Conservation (phyloP, 768 basidiomycete genomes). For the Tulasnella sp. region DNA sequence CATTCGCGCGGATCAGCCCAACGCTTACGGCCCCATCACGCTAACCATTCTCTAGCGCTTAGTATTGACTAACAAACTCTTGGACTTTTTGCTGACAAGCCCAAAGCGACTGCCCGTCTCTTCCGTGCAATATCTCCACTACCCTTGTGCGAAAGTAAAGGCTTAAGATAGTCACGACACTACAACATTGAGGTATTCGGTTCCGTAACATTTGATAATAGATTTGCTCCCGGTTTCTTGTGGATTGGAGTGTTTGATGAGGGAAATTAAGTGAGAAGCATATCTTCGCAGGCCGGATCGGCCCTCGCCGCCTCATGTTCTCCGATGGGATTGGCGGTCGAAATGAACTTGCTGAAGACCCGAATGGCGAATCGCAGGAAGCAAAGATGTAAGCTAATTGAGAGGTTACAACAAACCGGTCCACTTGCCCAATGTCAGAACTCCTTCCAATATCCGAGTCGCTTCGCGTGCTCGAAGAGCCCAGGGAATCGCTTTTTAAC, state of each 20-base stretch:
- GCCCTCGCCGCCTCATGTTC: background rate
- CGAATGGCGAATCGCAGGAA: background rate
- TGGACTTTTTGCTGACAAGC: background rate
- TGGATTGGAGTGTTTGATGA: background rate
- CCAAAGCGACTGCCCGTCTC: background rate
- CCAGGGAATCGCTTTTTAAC: background rate
- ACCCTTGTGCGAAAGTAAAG: background rate
- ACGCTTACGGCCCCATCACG: background rate
- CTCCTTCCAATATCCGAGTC: background rate
- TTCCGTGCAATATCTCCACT: background rate
- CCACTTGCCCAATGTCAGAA: background rate
- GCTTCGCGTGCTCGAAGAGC: background rate
- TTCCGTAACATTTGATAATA: background rate
- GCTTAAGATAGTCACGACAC: too few relatives aligned
- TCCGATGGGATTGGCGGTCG: background rate
- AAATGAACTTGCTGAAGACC: background rate
- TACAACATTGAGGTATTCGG: too few relatives aligned
- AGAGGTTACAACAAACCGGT: background rate
- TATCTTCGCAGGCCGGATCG: too few relatives aligned
- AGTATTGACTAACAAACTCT: background rate
- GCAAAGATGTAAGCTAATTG: background rate
- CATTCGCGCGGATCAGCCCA: conserved; percentile 53
- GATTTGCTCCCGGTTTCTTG: background rate
- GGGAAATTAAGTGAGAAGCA: background rate
- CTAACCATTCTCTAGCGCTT: background rate